Percentiles rank a stretch among this genome's conserved stretches.
These are phyloP conservation scores for Conticribra weissflogii DNA, from an alignment of 108 stramenopile genomes.

Conservation along the genomic window DNA sequence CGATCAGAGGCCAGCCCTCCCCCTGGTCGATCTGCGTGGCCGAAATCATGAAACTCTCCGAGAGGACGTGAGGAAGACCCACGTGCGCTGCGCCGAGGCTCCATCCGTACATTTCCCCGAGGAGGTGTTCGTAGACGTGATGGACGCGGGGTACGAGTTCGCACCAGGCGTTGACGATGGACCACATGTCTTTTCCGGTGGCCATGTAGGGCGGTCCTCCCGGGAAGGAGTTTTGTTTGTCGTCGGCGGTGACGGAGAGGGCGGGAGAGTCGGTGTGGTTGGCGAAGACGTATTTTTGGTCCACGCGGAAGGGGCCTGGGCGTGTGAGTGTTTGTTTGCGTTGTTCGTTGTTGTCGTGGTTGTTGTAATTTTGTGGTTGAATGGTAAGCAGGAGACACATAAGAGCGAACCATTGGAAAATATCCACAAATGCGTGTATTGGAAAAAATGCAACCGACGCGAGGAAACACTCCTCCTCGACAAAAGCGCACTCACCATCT, in stretches of 20 bases:
- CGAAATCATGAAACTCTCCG: slow-evolving; percentile 76
- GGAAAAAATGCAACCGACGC: not conserved
- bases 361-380: no score
- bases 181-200: slow-evolving; percentile 73
- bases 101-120: slow-evolving; percentile 95
- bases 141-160: slow-evolving; percentile 73
- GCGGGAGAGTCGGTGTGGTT: slow-evolving; percentile 55
- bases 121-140: slow-evolving; percentile 62
- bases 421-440: no score
- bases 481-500: slow-evolving; percentile 38
- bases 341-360: no score
- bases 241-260: slow-evolving; percentile 28
- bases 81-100: slow-evolving; percentile 83
- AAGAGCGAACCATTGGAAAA: no score
- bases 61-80: slow-evolving; percentile 62
- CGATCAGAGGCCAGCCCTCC: slow-evolving; percentile 74
- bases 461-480: no score
- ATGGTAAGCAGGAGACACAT: no score
- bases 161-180: slow-evolving; percentile 66
- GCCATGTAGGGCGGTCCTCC: slow-evolving; percentile 85
- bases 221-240: slow-evolving; percentile 54
- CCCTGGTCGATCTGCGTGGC: slow-evolving; percentile 44
- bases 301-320: slow-evolving; percentile 62
- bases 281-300: slow-evolving; percentile 53
- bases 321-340: no score